Evolutionary conservation across 371 early-diverging fungal genomes (phyloP), one percentile per base, ranked within the genome.

Genomic region (Blastocladiella emersonii): DNA sequence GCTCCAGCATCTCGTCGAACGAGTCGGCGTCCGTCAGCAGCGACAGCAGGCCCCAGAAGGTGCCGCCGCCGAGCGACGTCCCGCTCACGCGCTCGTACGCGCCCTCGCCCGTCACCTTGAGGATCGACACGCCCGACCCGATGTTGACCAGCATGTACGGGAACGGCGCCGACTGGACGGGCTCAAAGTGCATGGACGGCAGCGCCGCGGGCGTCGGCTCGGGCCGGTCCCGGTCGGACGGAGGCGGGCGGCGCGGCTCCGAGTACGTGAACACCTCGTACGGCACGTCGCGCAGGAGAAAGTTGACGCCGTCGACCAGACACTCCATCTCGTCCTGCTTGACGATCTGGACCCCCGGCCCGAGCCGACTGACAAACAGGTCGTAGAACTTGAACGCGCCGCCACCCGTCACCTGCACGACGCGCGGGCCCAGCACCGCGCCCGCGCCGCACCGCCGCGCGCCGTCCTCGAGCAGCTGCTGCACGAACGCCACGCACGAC

Each of bases 1-100:
- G 75, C 69, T 91, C 93, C 64, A 97, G 78, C 92, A 97, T 95
- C 71, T 95, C 94, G 81, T 97, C 96, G 69, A 93, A 97, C 25
- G 87, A 83, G 2, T 59, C 37, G 3, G 56, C 56, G 21, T 4
- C 84, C 23, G 93, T 93, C 64, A 97, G 74, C 61, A 93, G 68
- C 3, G 90, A 84, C 61, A 93, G 71, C 32, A 97, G 74, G 5
- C 98, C 98, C 95, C 95, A 95, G 30, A 94, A 77, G n/a, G 98
- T 97, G 62, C 95, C 98, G 56, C 98, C 98, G 56, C 98, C 98
- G 63, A 97, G 79, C 61, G 93, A 92, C 34, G 95, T 95, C 69
- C 94, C 97, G 70, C 90, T 88, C 65, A 95, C 89, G 61, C 92
- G 81, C 67, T 86, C 85, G 66, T 83, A 91, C 35, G 88, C 78